A percentile compares a stretch with the other conserved stretches of the same genome.
phyloP scores from a whole-genome alignment of 257 asterid genomes.

The Solanum acaule region DNA sequence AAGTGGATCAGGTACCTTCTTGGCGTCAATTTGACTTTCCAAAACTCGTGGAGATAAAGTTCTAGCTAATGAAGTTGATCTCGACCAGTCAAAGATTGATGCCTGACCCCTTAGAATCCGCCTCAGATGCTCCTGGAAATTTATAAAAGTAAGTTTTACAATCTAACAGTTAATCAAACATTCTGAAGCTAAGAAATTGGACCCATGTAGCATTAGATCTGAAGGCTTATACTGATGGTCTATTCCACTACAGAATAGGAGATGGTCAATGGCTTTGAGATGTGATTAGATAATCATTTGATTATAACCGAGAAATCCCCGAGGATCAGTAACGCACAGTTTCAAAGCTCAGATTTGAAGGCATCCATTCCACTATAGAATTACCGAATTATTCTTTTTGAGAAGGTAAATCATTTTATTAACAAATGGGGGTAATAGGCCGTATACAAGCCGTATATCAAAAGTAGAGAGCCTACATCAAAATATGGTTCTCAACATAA shows the following conservation, averaged over 20 bases:
- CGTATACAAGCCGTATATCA: neutral
- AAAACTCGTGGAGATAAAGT: constrained; percentile 93
- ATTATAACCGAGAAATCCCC: neutral
- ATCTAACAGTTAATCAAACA: neutral
- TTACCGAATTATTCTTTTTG: neutral
- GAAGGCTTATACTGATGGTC: neutral
- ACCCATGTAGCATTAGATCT: neutral
- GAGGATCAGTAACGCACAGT: neutral
- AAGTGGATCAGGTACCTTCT: constrained; percentile 50
- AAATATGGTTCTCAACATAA: neutral
- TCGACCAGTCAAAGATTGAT: constrained; percentile 92
- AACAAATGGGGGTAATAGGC: neutral
- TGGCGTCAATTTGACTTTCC: constrained; percentile 98
- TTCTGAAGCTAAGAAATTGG: neutral
- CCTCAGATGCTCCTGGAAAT: constrained; percentile 83
- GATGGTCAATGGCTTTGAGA: neutral
- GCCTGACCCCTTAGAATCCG: constrained; percentile 98
- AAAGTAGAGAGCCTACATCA: neutral
- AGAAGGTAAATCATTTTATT: neutral
- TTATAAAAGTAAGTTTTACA: neutral
- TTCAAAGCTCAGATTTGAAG: neutral
- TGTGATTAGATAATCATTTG: neutral
- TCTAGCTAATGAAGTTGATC: constrained; percentile 89
- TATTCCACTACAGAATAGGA: neutral
- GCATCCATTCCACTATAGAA: neutral